Evolutionary conservation across 2,329 filamentous ascomycete genomes (phyloP).

Genomic region (Calonectria leucothoes): DNA sequence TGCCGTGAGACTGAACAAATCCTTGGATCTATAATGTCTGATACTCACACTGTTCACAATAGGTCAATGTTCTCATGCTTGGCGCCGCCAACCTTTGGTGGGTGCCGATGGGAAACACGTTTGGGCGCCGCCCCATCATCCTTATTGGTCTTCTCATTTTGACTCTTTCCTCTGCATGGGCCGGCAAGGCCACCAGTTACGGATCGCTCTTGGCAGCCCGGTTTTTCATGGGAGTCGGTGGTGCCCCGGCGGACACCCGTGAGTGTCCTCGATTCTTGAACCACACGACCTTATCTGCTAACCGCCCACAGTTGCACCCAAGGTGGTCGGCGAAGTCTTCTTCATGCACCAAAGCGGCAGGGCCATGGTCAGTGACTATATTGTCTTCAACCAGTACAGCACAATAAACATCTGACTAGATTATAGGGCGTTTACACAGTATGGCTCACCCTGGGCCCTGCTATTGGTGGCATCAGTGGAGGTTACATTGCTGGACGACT

Average conservation of each 20-base stretch:
- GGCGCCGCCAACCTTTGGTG: constrained; percentile 50
- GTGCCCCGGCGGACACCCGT: constrained; percentile 46
- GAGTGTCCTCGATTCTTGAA: not conserved
- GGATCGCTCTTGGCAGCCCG: constrained; percentile 43
- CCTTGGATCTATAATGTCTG: not conserved
- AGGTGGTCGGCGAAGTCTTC: constrained; percentile 49
- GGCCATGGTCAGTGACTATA: constrained; percentile 40
- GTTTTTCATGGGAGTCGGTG: constrained; percentile 48
- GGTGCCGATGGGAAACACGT: constrained; percentile 51
- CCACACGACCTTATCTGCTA: not conserved
- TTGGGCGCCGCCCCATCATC: constrained; percentile 47
- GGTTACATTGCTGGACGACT: constrained; percentile 48
- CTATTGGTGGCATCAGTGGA: constrained; percentile 48
- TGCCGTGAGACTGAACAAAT: constrained; percentile 36
- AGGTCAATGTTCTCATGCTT: constrained; percentile 49
- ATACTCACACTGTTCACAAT: not conserved
- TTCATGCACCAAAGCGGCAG: constrained; percentile 49
- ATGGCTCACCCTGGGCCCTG: constrained; percentile 45
- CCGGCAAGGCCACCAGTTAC: constrained; percentile 38
- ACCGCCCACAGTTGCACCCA: constrained; percentile 40
- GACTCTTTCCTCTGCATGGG: constrained; percentile 41
- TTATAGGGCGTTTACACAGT: constrained; percentile 47
- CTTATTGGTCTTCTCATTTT: constrained; percentile 45
- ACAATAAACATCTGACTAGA: not conserved
- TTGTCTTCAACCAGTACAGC: not conserved